Evolutionary conservation across 192 early-diverging fungal species (phyloP), one percentile per base, ranked within the genome.

Genomic region (Phlyctochytrium arcticum): DNA sequence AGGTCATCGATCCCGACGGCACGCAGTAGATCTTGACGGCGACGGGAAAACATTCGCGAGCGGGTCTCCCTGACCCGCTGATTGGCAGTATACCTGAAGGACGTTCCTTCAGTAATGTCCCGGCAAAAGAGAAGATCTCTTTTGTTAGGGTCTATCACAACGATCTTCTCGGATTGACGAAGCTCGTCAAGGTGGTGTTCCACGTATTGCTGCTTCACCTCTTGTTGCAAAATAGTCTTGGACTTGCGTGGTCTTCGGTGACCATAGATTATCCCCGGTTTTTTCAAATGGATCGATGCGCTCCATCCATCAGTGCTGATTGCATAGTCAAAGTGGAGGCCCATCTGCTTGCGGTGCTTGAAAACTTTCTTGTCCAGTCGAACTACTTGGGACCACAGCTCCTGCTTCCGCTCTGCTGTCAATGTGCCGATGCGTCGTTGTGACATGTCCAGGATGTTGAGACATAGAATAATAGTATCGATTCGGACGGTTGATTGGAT

Each of bases 81-180:
- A 31, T 61, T 61, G 17, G 48, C 57, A 10, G 60, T 61, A 26
- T 61, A 61, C 7, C 60, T 51, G 31, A 61, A 61, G 9, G 27
- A 7, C 7, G 24, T 21, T 12, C 60, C 60, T n/a, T 57, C 23
- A 7, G 6, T 27, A 21, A 27, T 55, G 31, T 61, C 60, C 24
- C 26, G 60, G 31, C 39, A 61, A 26, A 17, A 61, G 29, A 61
- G 56, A 10, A 61, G 48, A 29, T 64, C 62, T 6, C 62, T 6
- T 36, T 64, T 64, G 36, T 64, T 64, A 12, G 62, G 62, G 27
- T 64, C 62, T n/a, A 60, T 60, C 6, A 42, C 57, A 57, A 44
- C n/a, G 15, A 57, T 17, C 44, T 51, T 51, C 8, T 10, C 57
- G 8, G 24, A 7, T 24, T 10, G 7, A 12, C 49, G 49, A 10